Conservation (phyloP, 2,329 filamentous ascomycete genomes). For the Xylariaceae sp. region DNA sequence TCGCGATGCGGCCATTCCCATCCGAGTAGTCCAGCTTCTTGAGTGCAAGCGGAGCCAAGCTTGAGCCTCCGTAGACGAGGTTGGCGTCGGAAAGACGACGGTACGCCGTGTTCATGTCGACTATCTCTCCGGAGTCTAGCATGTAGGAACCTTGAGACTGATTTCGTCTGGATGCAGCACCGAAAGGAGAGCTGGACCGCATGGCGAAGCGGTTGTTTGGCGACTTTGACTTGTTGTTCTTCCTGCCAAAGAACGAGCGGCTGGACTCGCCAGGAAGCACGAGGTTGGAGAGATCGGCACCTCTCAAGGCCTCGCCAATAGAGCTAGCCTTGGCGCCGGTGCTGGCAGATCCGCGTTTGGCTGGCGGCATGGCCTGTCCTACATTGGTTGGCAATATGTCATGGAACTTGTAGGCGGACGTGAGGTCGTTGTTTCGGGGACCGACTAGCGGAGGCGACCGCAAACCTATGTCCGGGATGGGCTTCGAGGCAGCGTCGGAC, state of each 20-base stretch:
- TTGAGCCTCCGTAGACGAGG: constrained; percentile 59
- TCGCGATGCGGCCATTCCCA: constrained; percentile 56
- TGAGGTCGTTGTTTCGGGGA: constrained; percentile 38
- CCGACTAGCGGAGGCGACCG: constrained; percentile 28
- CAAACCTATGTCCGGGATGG: constrained; percentile 42
- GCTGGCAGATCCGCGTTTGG: constrained; percentile 33
- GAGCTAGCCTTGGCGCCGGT: constrained; percentile 32
- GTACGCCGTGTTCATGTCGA: constrained; percentile 69
- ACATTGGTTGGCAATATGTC: constrained; percentile 52
- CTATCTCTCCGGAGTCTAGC: constrained; percentile 56
- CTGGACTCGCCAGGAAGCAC: constrained; percentile 45
- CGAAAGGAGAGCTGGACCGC: constrained; percentile 45
- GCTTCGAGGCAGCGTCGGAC: constrained; percentile 50
- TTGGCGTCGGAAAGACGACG: constrained; percentile 68
- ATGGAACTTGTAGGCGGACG: constrained; percentile 57
- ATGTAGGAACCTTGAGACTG: constrained; percentile 40
- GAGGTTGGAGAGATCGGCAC: constrained; percentile 47
- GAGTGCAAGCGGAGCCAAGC: constrained; percentile 57
- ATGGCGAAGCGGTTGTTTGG: constrained; percentile 48
- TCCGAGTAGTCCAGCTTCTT: constrained; percentile 45
- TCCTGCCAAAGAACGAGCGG: constrained; percentile 37
- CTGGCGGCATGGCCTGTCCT: constrained; percentile 44
- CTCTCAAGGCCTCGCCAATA: constrained; percentile 53
- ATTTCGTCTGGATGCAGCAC: constrained; percentile 33
- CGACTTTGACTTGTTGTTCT: constrained; percentile 49